Conservation (phyloP, 2,329 filamentous ascomycete species). For the Trichophyton benhamiae region DNA sequence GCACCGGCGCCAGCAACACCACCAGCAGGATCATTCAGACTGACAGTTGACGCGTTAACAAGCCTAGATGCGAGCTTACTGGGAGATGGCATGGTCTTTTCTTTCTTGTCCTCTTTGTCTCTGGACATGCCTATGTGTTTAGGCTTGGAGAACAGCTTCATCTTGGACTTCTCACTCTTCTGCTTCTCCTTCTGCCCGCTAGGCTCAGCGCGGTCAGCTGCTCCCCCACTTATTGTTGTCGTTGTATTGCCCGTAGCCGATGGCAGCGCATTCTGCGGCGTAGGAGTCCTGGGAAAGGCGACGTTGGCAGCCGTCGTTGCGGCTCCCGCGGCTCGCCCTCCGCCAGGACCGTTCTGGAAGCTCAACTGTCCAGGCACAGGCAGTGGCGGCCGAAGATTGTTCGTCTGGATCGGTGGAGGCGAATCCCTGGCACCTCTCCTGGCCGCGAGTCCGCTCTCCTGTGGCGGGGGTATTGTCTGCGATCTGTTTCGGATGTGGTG, state of each 20-base stretch:
- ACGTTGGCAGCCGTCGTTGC: slow-evolving; percentile 52
- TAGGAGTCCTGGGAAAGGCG: slow-evolving; percentile 44
- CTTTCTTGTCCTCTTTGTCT: slow-evolving; percentile 44
- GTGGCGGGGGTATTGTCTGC: slow-evolving; percentile 36
- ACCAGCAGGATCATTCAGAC: slow-evolving; percentile 41
- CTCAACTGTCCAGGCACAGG: slow-evolving; percentile 13
- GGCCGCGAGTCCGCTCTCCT: slow-evolving; percentile 23
- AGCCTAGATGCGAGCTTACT: slow-evolving; percentile 43
- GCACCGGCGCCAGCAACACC: not conserved
- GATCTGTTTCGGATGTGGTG: slow-evolving; percentile 43
- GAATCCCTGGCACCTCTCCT: slow-evolving; percentile 26
- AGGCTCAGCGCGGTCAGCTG: slow-evolving; percentile 12
- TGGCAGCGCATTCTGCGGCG: not conserved
- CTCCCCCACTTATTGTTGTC: not conserved
- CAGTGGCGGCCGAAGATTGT: slow-evolving; percentile 14
- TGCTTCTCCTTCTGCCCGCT: slow-evolving; percentile 28
- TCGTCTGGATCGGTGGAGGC: slow-evolving; percentile 20
- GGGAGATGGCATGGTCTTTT: slow-evolving; percentile 46
- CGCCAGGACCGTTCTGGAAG: slow-evolving; percentile 42
- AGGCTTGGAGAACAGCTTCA: slow-evolving; percentile 57
- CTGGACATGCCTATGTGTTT: slow-evolving; percentile 53
- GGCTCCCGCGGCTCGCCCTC: slow-evolving; percentile 37
- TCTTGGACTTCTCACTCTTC: slow-evolving; percentile 50
- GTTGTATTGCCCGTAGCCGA: not conserved
- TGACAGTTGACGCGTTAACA: slow-evolving; percentile 50